Percentiles rank a stretch among this genome's conserved stretches.
These are phyloP conservation scores for Clarireedia sp. DNA, from an alignment of 2,329 filamentous ascomycete genomes.

Conservation along the genomic window DNA sequence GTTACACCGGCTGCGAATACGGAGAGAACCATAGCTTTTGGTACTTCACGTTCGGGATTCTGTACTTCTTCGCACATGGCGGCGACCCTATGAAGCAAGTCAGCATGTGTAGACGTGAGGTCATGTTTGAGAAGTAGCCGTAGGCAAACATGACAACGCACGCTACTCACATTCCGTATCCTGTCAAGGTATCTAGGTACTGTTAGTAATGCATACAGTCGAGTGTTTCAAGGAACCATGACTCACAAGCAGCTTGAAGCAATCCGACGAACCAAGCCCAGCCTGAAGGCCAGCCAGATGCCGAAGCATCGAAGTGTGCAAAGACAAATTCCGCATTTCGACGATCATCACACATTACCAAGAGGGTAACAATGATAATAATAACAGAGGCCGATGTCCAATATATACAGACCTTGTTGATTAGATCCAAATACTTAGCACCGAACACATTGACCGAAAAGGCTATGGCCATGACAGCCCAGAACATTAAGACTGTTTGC, in stretches of 20 bases:
- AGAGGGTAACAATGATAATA: constrained; percentile 57
- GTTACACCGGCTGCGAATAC: constrained; percentile 60
- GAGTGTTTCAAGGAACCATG: background rate
- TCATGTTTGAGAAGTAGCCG: background rate
- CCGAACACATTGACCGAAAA: constrained; percentile 58
- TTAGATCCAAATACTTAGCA: constrained; percentile 52
- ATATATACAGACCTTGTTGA: constrained; percentile 67
- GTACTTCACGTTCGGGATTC: constrained; percentile 59
- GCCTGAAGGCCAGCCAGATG: constrained; percentile 57
- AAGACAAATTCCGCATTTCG: constrained; percentile 59
- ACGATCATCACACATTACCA: constrained; percentile 46
- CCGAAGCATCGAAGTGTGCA: constrained; percentile 56
- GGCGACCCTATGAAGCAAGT: constrained; percentile 63
- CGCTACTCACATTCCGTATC: constrained; percentile 3
- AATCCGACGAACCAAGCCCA: constrained; percentile 69
- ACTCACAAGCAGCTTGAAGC: constrained; percentile 45
- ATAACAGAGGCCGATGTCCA: constrained; percentile 61
- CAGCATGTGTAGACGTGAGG: constrained; percentile 35
- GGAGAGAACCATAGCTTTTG: constrained; percentile 62
- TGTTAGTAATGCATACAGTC: background rate
- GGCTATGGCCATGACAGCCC: constrained; percentile 60
- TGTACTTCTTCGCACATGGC: constrained; percentile 68
- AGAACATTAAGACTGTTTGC: constrained; percentile 65
- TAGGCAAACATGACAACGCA: background rate
- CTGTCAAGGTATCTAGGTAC: constrained; percentile 38